Percentiles rank a stretch among this genome's conserved stretches.
These are phyloP conservation scores for Hypoxylon sp. DNA, from an alignment of 2,329 filamentous ascomycete genomes.

Conservation along the genomic window DNA sequence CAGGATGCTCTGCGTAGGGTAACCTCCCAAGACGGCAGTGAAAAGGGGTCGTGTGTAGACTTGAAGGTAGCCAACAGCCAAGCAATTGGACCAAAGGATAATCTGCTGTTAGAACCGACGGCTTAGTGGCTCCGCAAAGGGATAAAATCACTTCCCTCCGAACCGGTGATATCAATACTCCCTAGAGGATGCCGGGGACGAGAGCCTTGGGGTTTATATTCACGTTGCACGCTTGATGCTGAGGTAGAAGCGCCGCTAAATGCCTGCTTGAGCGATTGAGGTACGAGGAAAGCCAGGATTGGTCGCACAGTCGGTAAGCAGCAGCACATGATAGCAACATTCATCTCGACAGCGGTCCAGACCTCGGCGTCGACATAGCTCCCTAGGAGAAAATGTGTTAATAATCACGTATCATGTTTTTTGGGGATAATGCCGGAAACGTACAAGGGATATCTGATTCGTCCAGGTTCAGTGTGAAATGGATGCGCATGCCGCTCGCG, in stretches of 20 bases:
- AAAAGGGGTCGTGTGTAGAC: background rate
- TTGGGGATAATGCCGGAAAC: background rate
- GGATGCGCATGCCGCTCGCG: constrained; percentile 15
- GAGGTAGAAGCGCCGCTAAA: background rate
- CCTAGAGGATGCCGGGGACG: background rate
- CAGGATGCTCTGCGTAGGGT: background rate
- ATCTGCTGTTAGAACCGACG: background rate
- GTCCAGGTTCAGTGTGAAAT: constrained; percentile 4
- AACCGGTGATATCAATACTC: background rate
- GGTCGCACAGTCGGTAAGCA: constrained; percentile 15
- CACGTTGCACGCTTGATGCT: background rate
- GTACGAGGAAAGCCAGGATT: background rate
- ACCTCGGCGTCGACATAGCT: background rate
- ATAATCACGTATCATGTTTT: background rate
- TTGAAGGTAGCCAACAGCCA: background rate
- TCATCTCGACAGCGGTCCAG: constrained; percentile 14
- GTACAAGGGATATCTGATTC: background rate
- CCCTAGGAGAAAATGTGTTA: constrained; percentile 1
- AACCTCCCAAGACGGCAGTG: background rate
- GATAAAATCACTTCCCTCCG: background rate
- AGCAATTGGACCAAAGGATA: background rate
- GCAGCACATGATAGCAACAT: constrained; percentile 10
- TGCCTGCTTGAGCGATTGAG: background rate
- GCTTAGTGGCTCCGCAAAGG: background rate
- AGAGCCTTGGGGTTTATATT: background rate